Percentiles rank a stretch among this genome's conserved stretches.
Conservation (phyloP, 2,329 filamentous ascomycete species). For the Aspergillus puulaauensis region DNA sequence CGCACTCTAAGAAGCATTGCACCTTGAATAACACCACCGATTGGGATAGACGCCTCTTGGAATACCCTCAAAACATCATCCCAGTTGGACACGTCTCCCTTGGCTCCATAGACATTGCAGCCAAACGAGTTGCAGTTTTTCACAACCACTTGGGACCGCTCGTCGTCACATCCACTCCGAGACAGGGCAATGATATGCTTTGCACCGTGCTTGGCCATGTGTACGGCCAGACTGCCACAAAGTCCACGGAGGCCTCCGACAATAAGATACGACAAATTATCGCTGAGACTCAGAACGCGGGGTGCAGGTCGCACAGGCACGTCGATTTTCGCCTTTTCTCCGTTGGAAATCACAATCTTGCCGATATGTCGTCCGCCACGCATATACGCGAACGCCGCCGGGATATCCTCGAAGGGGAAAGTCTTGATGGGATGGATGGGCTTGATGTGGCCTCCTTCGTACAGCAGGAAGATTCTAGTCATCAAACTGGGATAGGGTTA, state of each 20-base stretch:
- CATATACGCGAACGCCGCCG: slow-evolving; percentile 29
- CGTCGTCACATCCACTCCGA: slow-evolving; percentile 10
- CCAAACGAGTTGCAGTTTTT: not conserved
- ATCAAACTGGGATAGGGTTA: too few species aligned
- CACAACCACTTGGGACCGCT: not conserved
- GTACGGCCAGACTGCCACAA: slow-evolving; percentile 11
- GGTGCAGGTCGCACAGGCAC: not conserved
- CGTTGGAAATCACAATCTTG: slow-evolving; percentile 32
- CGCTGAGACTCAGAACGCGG: not conserved
- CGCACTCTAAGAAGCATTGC: too few species aligned
- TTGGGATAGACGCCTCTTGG: not conserved
- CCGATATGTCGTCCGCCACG: slow-evolving; percentile 37
- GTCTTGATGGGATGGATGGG: not conserved
- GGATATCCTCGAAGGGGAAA: not conserved
- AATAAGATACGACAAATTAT: slow-evolving; percentile 7
- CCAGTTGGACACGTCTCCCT: not conserved
- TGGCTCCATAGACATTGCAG: not conserved
- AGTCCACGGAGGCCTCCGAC: slow-evolving; percentile 14
- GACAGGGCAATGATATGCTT: slow-evolving; percentile 7
- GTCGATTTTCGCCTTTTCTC: too few species aligned
- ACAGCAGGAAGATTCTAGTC: not conserved
- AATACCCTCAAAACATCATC: not conserved
- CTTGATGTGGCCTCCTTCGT: not conserved
- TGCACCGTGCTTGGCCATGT: slow-evolving; percentile 9
- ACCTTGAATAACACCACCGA: slow-evolving; percentile 15